Evolutionary conservation across 2,329 filamentous ascomycete species (phyloP), one percentile per base, ranked within the genome.

Genomic region (Fusarium mundagurra): DNA sequence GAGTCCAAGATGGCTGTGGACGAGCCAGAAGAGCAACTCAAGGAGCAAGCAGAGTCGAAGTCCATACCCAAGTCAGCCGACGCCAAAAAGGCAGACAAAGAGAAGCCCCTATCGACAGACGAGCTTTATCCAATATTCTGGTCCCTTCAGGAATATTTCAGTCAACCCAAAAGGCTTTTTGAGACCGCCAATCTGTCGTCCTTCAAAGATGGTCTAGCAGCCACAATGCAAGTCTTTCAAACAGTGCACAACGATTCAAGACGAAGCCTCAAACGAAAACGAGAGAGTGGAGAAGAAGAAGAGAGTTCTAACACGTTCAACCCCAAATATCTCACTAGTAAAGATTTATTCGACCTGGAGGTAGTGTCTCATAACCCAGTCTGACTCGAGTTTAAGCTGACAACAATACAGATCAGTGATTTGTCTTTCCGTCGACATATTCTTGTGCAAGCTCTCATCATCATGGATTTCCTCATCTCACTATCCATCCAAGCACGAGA

Each of bases 281-380:
- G 89, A 48, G 87, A 88, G 17, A 75, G 74, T 24, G 87, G 87
- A 47, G 84, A 84, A 34, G 87, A 90, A 59, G 89, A 90, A 13
- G 88, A 90, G 62, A 72, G 73, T 22, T 73, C 77, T 3, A 82
- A 81, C 61, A 76, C 80, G 31, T 98, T 98, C 84, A 99, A 99
- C 78, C 96, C 97, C 3, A 99, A 98, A 81, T 99, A 99, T 81
- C 88, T 99, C 24, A 99, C 96, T n/a, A 98, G 95, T 82, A 90
- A 93, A 74, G 97, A 99, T 81, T 87, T 99, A 3, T 99, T 99
- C 82, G 94, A 97, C 78, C 89, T 99, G 51, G 96, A 99, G 88
- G 93, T 94, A 87, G 69, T 51, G 33, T 61, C 20, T 31, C 13
- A 6, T 10, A 17, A 9, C 20, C 24, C 29, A 13, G 16, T 14